Evolutionary conservation across 1,284 basidiomycete species (phyloP).

Genomic region (Neolentinus lepideus): DNA sequence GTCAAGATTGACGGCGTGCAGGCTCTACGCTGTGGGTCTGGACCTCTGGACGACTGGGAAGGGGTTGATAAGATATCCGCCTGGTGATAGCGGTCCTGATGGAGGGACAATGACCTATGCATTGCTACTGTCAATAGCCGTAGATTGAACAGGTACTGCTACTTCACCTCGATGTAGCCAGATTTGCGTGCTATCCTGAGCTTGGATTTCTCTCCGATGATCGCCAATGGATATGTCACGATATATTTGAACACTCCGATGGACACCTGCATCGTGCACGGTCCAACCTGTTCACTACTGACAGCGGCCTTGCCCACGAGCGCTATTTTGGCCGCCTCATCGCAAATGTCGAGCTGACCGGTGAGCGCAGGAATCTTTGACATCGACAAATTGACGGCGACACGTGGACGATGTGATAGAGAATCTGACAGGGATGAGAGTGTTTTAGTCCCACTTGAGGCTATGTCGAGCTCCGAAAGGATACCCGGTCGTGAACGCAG

Average conservation of each 20-base stretch:
- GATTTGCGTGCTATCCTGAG: slow-evolving; percentile 1
- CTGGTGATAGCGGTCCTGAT: neutral
- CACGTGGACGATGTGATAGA: no score
- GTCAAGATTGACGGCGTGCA: neutral
- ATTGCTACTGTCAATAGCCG: neutral
- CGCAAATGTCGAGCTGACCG: neutral
- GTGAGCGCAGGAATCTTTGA: neutral
- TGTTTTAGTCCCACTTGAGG: no score
- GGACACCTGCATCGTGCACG: neutral
- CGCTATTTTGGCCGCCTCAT: neutral
- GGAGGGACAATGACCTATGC: neutral
- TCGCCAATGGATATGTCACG: neutral
- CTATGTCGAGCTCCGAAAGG: neutral
- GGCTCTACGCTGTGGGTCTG: slow-evolving; percentile 2
- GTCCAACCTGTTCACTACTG: neutral
- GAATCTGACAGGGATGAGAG: neutral
- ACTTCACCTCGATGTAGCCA: neutral
- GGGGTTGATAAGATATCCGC: neutral
- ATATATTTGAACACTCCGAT: neutral
- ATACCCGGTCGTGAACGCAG: neutral
- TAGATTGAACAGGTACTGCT: neutral
- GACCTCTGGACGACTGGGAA: slow-evolving; percentile 2
- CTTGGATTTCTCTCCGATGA: neutral
- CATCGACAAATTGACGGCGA: neutral
- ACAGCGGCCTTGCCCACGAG: neutral